Conservation (phyloP, 2,329 filamentous ascomycete genomes). For the Xylariaceae sp. region DNA sequence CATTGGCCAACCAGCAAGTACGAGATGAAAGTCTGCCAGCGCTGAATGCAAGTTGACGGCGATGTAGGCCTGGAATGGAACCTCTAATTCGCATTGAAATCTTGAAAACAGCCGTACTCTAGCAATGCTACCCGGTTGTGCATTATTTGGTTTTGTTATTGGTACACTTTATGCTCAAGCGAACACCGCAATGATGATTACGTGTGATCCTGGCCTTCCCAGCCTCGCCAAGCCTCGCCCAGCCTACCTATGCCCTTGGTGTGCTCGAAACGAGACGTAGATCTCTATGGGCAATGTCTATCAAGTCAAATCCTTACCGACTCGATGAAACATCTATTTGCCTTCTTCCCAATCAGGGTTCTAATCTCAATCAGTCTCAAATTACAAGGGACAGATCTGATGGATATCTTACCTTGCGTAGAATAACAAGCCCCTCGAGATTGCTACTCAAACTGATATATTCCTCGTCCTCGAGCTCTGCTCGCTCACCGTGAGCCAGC, state of each 20-base stretch:
- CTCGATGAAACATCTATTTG: conserved; percentile 29
- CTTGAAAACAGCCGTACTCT: conserved; percentile 3
- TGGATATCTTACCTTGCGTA: conserved; percentile 74
- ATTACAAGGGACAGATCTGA: too few species aligned
- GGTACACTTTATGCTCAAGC: conserved; percentile 15
- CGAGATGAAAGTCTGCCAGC: too few species aligned
- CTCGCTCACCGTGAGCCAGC: conserved; percentile 88
- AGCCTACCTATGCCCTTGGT: too few species aligned
- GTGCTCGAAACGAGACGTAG: too few species aligned
- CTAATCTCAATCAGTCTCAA: too few species aligned
- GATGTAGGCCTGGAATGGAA: too few species aligned
- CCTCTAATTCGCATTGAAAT: too few species aligned
- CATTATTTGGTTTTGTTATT: conserved; percentile 17
- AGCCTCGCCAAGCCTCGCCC: neutral
- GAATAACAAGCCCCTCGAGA: conserved; percentile 89
- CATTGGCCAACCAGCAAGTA: too few species aligned
- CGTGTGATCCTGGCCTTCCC: neutral
- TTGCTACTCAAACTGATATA: conserved; percentile 90
- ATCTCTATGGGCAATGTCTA: too few species aligned
- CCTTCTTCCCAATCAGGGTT: conserved; percentile 52
- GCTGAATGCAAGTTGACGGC: too few species aligned
- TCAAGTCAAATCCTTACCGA: too few species aligned
- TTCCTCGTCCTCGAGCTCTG: conserved; percentile 95
- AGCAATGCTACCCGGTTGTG: conserved; percentile 8
- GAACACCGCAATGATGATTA: neutral